Evolutionary conservation across 2,329 filamentous ascomycete genomes (phyloP).

Genomic region (Xylaria sp.): DNA sequence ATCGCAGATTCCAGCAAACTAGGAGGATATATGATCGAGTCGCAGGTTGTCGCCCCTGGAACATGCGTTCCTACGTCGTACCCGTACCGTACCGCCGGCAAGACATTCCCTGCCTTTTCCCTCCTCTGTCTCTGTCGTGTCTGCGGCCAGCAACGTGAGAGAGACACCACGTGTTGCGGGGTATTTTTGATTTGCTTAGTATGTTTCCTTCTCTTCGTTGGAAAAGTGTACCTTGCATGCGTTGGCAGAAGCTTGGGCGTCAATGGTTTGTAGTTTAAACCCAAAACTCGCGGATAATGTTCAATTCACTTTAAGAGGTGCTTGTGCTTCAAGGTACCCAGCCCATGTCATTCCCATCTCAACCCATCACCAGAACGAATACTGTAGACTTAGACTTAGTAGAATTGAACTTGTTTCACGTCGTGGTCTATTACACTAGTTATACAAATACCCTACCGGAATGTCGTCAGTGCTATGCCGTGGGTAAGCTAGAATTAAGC

Average conservation of each 20-base stretch:
- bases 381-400: neutral
- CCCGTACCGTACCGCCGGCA: conserved; percentile 20
- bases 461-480: neutral
- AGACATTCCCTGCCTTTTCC: conserved; percentile 21
- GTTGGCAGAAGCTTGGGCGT: conserved; percentile 19
- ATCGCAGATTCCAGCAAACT: conserved; percentile 3
- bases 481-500: neutral
- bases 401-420: too few species aligned
- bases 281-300: neutral
- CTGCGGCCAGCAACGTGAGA: conserved; percentile 15
- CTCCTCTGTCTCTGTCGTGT: neutral
- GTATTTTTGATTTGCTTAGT: neutral
- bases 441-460: too few species aligned
- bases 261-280: conserved; percentile 1
- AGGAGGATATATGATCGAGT: neutral
- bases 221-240: conserved; percentile 13
- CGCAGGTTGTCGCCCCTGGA: neutral
- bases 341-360: too few species aligned
- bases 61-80: conserved; percentile 15
- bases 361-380: too few species aligned
- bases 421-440: too few species aligned
- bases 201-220: neutral
- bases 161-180: conserved; percentile 37
- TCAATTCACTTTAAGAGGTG: neutral
- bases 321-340: too few species aligned